These are phyloP conservation scores for Paramecium pentaurelia DNA, from an alignment of 73 alveolate genomes.

Conservation along the genomic window DNA sequence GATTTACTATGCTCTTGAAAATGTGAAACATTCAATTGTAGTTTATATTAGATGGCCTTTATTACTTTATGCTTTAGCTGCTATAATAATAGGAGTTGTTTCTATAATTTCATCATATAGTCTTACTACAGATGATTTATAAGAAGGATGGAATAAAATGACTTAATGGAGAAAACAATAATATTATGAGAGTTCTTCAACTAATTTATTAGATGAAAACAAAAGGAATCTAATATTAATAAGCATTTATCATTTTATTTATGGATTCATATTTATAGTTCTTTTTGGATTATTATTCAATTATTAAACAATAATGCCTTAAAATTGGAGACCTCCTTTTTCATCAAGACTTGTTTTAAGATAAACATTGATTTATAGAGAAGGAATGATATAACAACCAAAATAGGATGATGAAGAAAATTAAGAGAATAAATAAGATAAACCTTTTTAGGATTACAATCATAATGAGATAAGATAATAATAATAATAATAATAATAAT, in stretches of 20 bases:
- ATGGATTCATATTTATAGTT: background rate
- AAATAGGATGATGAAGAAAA: no score
- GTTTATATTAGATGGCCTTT: background rate
- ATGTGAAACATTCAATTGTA: background rate
- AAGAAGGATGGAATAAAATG: background rate
- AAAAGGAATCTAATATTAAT: background rate
- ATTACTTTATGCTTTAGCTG: background rate
- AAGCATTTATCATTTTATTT: background rate
- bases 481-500: background rate
- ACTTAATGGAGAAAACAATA: background rate
- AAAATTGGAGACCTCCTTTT: slow-evolving; percentile 36
- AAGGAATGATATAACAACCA: no score
- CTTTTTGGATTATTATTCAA: background rate
- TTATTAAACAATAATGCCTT: background rate
- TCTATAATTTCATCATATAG: background rate
- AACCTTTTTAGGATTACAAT: background rate
- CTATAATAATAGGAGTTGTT: background rate
- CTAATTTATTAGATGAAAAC: background rate
- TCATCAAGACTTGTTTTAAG: background rate
- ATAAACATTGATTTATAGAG: no score
- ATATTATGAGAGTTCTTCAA: background rate
- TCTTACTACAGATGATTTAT: background rate
- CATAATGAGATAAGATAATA: background rate
- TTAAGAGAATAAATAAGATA: no score
- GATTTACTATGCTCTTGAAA: background rate